phyloP scores from a whole-genome alignment of 176 grass and related monocot genomes.

The Puccinellia tenuiflora region DNA sequence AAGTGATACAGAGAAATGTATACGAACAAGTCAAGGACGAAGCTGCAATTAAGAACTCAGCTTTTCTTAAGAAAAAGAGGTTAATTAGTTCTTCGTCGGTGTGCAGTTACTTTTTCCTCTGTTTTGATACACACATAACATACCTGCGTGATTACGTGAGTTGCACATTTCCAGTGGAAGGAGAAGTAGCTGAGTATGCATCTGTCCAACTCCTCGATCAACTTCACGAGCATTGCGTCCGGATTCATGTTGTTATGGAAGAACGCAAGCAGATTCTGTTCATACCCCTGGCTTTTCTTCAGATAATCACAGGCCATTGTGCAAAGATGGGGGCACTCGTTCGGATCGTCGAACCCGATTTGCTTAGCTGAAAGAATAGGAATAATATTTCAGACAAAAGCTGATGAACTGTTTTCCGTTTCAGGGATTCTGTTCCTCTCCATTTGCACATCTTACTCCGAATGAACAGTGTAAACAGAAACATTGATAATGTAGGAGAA shows the following conservation, averaged over 20 bases:
- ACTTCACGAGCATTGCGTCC: slow-evolving; percentile 56
- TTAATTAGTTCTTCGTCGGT: background rate
- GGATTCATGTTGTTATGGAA: slow-evolving; percentile 67
- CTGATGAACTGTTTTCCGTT: background rate
- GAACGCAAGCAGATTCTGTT: slow-evolving; percentile 69
- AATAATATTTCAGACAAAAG: background rate
- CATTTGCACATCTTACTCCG: background rate
- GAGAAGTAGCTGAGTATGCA: slow-evolving; percentile 95
- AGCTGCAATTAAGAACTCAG: background rate
- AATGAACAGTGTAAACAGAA: background rate
- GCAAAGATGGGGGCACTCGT: slow-evolving; percentile 66
- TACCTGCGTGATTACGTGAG: slow-evolving; percentile 69
- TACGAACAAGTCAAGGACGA: background rate
- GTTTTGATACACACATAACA: background rate
- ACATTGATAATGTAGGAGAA: background rate
- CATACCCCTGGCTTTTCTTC: slow-evolving; percentile 55
- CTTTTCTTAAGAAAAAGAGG: background rate
- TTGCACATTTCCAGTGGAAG: slow-evolving; percentile 81
- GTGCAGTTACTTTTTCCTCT: background rate
- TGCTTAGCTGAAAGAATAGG: slow-evolving; percentile 48
- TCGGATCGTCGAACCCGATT: slow-evolving; percentile 53
- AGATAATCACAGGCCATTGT: slow-evolving; percentile 62
- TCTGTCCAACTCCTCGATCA: slow-evolving; percentile 83
- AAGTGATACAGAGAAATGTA: background rate
- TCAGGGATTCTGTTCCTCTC: background rate